Evolutionary conservation across 108 stramenopile genomes (phyloP), one percentile per base, ranked within the genome.

Genomic region (Skeletonema tropicum): DNA sequence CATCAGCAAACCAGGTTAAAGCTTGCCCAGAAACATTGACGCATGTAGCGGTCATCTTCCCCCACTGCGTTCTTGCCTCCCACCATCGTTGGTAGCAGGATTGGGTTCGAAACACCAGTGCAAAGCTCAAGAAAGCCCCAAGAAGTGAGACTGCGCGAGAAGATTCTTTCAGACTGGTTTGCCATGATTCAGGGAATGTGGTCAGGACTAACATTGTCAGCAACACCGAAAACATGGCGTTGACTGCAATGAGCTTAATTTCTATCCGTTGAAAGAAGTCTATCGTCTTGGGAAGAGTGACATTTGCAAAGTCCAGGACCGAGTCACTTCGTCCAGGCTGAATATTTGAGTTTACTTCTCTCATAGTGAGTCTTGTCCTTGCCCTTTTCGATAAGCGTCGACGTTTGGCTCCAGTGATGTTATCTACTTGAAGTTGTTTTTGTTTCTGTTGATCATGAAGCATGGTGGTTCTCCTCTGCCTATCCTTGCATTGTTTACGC

Each of bases 21-120:
- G 66, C 57, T 29, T 74, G 74, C 13, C 74, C 74, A 15, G 74
- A 35, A 66, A 74, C 10, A 32, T 59, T 58, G 0, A 74, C 65
- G 30, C 62, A 64, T 55, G 63, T 49, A 2, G 63, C 48, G 2
- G 74, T 74, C 74, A 74, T 74, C 10, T 64, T 35, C 5, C 74
- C 74, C 74, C 74, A 74, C 23, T 74, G 74, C 13, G 74, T 66
- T 21, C 74, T 32, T 10, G 74, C 74, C 29, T 74, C 74, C 74
- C 74, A 74, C 74, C 74, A 74, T 19, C 74, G 64, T 32, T 35
- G 8, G 39, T 74, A 74, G 57, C 74, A 74, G 0, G 58, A 59
- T 38, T 74, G 74, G 46, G 74, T 74, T 57, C 74, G 74, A 49
- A 74, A 74, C 3, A 74, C 74, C 5, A 74, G 57, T 38, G 73